Evolutionary conservation across 805 yeast genomes (phyloP), one percentile per base, ranked within the genome.

Genomic region (Zygosaccharomyces lentus): DNA sequence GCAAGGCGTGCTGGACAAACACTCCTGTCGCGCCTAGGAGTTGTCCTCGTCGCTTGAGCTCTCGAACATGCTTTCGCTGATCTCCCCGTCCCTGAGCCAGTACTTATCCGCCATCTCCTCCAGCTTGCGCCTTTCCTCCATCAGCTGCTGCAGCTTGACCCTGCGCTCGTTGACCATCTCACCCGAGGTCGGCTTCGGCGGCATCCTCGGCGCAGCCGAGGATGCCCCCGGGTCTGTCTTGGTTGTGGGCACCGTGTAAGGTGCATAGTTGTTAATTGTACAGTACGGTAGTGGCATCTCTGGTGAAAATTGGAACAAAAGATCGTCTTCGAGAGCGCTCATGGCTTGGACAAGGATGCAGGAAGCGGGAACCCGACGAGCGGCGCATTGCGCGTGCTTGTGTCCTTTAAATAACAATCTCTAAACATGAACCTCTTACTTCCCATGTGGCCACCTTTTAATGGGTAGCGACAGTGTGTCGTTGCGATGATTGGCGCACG

Each of bases 1-100:
- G 24, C 80, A 77, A 39, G 61, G 37, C 3, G 69, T 69, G 12
- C 58, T 67, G 27, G 50, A 52, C 17, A 75, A 75, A 59, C 73
- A 30, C 30, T 9, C 44, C 5, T 9, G 15, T 6, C n/a, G n/a
- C n/a, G 30, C 12, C 29, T 41, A 34, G 6, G 24, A 19, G 16
- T 43, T 23, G 30, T 57, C 64, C 39, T 63, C 67, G 36, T 63
- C 67, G 27, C 62, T 58, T 3, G 65, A 59, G 23, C 58, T 60
- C 5, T 63, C 67, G 37, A 63, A 63, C 50, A 61, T 57, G 32
- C 55, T 55, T 24, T 56, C 64, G 19, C 56, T 56, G 17, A 59
- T 50, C 25, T 43, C 46, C 1, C 51, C 55, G 32, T 56, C 62
- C 30, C 53, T 54, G 13, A 61, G 46, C 67, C 67, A 63, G 43